Percentiles rank a stretch among this genome's conserved stretches.
Evolutionary conservation across 2,329 filamentous ascomycete genomes (phyloP).

Genomic region (Rhexocercosporidium sp.): DNA sequence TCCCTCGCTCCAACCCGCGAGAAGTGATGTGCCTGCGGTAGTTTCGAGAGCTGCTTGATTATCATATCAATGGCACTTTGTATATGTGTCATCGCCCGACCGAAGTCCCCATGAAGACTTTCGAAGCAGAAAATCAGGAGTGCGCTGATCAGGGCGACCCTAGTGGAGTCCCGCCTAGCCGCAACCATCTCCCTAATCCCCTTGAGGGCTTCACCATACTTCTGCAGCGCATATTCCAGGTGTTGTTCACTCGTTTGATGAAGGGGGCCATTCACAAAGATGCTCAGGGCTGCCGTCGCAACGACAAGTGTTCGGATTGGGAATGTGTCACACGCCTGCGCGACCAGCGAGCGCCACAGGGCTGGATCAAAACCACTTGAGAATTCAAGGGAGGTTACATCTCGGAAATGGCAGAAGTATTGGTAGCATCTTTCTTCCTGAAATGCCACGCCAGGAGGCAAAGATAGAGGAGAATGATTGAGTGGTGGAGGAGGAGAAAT

Average conservation of each 20-base stretch:
- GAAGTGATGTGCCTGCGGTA: conserved; percentile 17
- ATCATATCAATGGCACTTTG: conserved; percentile 35
- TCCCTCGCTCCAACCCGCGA: conserved; percentile 11
- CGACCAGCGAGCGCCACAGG: conserved; percentile 29
- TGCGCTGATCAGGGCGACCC: conserved; percentile 31
- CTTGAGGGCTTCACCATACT: conserved; percentile 33
- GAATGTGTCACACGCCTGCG: conserved; percentile 29
- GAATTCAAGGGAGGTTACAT: conserved; percentile 30
- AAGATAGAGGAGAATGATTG: not conserved
- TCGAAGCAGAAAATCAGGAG: conserved; percentile 37
- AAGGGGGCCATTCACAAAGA: conserved; percentile 11
- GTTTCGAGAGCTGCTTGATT: conserved; percentile 21
- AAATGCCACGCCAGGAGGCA: conserved; percentile 20
- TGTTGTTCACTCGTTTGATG: conserved; percentile 23
- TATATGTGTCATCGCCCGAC: conserved; percentile 28
- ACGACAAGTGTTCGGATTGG: conserved; percentile 28
- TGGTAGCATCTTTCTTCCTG: conserved; percentile 29
- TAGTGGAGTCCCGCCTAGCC: conserved; percentile 28
- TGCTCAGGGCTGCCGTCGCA: conserved; percentile 32
- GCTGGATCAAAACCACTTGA: conserved; percentile 31
- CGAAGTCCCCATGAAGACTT: conserved; percentile 31
- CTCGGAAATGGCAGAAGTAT: conserved; percentile 35
- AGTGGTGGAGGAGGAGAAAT: not conserved
- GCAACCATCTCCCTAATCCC: conserved; percentile 27
- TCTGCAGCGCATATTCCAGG: conserved; percentile 32